Evolutionary conservation across 768 basidiomycete genomes (phyloP), one percentile per base, ranked within the genome.

Genomic region (Mycena alexandri): DNA sequence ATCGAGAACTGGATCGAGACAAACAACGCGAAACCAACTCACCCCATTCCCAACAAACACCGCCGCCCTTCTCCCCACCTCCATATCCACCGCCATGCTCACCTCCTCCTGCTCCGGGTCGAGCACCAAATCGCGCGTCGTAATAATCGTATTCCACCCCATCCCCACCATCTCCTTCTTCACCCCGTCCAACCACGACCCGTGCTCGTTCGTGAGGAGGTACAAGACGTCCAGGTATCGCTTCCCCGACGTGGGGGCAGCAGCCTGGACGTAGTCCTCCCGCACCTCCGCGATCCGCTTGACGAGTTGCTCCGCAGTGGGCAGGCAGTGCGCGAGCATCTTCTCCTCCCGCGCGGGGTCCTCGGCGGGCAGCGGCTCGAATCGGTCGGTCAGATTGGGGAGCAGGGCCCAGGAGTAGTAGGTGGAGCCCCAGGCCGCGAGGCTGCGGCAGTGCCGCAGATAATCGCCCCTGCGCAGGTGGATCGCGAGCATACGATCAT

Each of bases 1-100:
- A 51, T 55, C 47, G 22, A 61, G 25, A 17, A 19, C 25, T 17
- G 13, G 51, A 33, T 19, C 22, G 56, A 9, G 25, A 17, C 22
- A 19, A 13, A 44, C 12, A 63, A 13, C 19, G 29, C n/a, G n/a
- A 48, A 41, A 29, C 7, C 22, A 44, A 74, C 78, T 69, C 54
- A 81, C 81, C 71, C 80, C 81, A 56, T 83, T 82, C 0, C 82
- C 82, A 41, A 84, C 70, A 44, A 84, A 84, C 24, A 82, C 79
- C 9, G 78, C 81, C 9, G 81, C 80, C 63, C 72, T 64, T 13
- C 77, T 61, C 44, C 78, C 81, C 19, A 84, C 79, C 38, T 78
- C 77, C 81, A 82, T 82, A 65, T 84, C 82, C 13, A 82, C 72
- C 16, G 81, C 79, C 76, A 79, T 76, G 22, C 69, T 73, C n/a